Base-by-base conservation (phyloP, 805 yeast genomes). In the Schwanniomyces polymorphus region DNA sequence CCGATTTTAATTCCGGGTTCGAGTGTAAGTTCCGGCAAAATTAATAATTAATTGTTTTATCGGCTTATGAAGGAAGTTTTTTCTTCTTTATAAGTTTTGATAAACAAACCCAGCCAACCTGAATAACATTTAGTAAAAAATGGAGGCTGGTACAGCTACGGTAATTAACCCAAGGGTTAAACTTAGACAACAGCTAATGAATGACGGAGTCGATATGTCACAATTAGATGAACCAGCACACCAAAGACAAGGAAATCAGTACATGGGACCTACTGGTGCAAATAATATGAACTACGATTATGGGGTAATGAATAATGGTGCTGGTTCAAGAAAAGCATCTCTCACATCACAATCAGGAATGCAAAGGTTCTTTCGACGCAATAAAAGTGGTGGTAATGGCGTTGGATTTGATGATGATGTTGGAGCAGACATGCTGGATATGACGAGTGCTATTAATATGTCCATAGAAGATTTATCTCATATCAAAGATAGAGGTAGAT, bases 381-480 rank as follows among this genome's bases (percentile, higher is more conserved):
- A 69, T 47, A 67, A 67, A 25, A 56, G 54, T 44, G 64, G 53
- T 27, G 57, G 54, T n/a, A 12, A 63, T 55, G 5, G 61, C 59
- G 23, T 21, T 17, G 35, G 35, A 26, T 71, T 70, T 37, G 73
- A 70, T 43, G 77, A 72, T 7, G 73, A 70, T 4, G 34, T 48
- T 6, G 75, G 74, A 17, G 70, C 66, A 1, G 75, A 70, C 47
- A 56, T 68, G 26, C 64, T 59, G 38, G 67, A 66, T 29, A 48
- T 68, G 29, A 61, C 72, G 4, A 65, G 68, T 16, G 72, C 69
- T 2, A 62, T 69, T 7, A 62, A 64, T 23, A 66, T 85, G 51
- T 79, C 89, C 0, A 84, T 85, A 52, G 81, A 80, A 51, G 91
- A 87, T 56, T 68, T 88, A 8, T 69, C 82, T 21, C 84, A 84